Base-by-base conservation (phyloP, 768 basidiomycete genomes). In the Leccinum broughii region DNA sequence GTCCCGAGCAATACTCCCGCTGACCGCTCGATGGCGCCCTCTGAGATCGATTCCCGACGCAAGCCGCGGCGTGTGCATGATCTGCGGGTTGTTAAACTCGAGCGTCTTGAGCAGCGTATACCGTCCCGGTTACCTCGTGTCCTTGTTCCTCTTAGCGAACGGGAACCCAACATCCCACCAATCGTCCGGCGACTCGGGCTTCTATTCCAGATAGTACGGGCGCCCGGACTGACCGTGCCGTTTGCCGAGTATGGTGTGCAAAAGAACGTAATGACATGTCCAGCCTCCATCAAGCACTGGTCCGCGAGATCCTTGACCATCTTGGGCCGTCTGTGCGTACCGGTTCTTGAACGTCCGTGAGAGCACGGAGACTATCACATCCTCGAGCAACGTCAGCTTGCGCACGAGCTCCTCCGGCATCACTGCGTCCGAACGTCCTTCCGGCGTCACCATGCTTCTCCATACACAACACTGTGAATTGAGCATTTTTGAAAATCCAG, bases 401-500 rank as follows among this genome's bases (percentile, higher is more conserved):
- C 80, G 81, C 44, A 80, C 81, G 55, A 96, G 84, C 68, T 93
- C 92, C 54, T 82, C 81, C 9, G 89, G 88, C 60, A 89, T 84
- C 57, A 88, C 71, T 0, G 82, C 70, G 37, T 92, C 86, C 2
- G 78, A 81, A 44, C 81, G 81, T 10, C 94, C 94, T 63, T 93
- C 85, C 2, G 95, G 83, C 56, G 89, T 89, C 1, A 92, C 93
- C 0, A 93, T 0, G 95, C 95, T 68, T 98, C 96, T 11, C 96
- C 96, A 68, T 97, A 98, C 1, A 85, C 71, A 3, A 92, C 76
- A 1, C 95, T 95, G 55, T 85, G 76, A 59, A 98, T 83, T 0
- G 94, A 95, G 67, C 94, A 97, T 71, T 92, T 95, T 73, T 97
- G 93, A 78, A 97, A 98, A 78, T 95, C 94, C 96, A 98, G 98